Percentiles rank a stretch among this genome's conserved stretches.
Evolutionary conservation across 106 monocot species (phyloP).

Genomic region (Allium sativum): DNA sequence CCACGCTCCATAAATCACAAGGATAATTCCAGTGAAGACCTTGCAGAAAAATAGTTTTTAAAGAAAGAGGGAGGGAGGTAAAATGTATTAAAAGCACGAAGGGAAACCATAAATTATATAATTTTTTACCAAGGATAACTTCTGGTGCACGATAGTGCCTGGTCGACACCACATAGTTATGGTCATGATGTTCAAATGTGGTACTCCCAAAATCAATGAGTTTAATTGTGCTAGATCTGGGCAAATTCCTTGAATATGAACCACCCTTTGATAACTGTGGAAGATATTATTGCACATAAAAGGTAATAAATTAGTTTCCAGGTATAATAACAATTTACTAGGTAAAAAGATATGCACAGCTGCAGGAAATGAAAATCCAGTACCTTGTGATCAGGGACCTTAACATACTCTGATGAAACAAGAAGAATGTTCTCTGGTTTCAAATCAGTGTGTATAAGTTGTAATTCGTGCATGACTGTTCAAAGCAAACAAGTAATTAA

Average conservation of each 20-base stretch:
- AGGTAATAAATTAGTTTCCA: constrained; percentile 2
- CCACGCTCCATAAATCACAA: constrained; percentile 98
- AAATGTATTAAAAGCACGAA: constrained; percentile 2
- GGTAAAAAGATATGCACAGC: not conserved
- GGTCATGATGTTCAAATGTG: constrained; percentile 95
- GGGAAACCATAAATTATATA: not conserved
- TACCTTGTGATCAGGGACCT: constrained; percentile 80
- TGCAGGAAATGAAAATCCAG: not conserved
- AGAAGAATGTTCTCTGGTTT: constrained; percentile 98
- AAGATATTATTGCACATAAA: constrained; percentile 23
- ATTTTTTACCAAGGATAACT: constrained; percentile 77
- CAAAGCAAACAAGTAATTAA: constrained; percentile 6
- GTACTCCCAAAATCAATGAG: constrained; percentile 98
- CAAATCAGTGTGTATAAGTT: constrained; percentile 92
- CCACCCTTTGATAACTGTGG: constrained; percentile 38
- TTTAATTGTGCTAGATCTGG: constrained; percentile 90
- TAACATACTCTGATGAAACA: constrained; percentile 75
- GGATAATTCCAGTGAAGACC: constrained; percentile 95
- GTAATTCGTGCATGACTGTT: constrained; percentile 94
- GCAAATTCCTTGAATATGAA: constrained; percentile 58
- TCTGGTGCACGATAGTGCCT: constrained; percentile 97
- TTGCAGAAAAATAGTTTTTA: constrained; percentile 21
- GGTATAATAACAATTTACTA: not conserved
- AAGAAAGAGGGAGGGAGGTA: not conserved
- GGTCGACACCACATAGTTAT: constrained; percentile 93